phyloP scores from a whole-genome alignment of 352 stramenopile species.

The Discostella stelligera region DNA sequence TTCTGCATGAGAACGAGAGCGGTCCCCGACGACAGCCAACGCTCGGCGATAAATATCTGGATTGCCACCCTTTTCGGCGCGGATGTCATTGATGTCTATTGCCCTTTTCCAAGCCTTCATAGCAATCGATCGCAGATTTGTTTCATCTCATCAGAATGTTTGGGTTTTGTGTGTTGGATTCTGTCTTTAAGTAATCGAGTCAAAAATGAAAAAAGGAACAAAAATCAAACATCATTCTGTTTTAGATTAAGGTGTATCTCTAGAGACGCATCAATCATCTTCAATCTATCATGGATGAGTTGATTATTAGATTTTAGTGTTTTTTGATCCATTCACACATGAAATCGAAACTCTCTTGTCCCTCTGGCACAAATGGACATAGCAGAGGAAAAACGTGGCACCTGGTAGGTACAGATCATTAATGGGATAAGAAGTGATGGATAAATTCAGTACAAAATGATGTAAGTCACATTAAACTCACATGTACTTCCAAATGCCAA shows the following conservation, averaged over 20 bases:
- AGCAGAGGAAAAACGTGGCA: constrained; percentile 76
- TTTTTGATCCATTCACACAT: constrained; percentile 67
- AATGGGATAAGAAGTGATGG: not conserved
- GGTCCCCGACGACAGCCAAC: not conserved
- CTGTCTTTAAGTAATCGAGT: too few relatives aligned
- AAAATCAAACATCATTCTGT: too few relatives aligned
- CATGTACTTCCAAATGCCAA: constrained; percentile 76
- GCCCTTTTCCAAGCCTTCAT: constrained; percentile 17
- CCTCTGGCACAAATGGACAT: constrained; percentile 65
- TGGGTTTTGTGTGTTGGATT: too few relatives aligned
- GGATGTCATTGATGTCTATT: constrained; percentile 50
- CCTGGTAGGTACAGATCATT: not conserved
- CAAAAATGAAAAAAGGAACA: not conserved
- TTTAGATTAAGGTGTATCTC: too few relatives aligned
- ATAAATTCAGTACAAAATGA: not conserved
- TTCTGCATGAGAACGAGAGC: not conserved
- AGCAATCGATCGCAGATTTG: too few relatives aligned
- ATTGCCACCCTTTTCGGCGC: constrained; percentile 47
- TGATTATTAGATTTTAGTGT: constrained; percentile 26
- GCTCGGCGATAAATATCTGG: constrained; percentile 41
- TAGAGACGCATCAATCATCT: too few relatives aligned
- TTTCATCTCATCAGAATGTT: too few relatives aligned
- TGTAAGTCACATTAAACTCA: constrained; percentile 22
- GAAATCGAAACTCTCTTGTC: constrained; percentile 63
- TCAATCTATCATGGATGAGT: not conserved